phyloP scores from a whole-genome alignment of 2,329 filamentous ascomycete genomes.

The Trichocomaceae sp. region DNA sequence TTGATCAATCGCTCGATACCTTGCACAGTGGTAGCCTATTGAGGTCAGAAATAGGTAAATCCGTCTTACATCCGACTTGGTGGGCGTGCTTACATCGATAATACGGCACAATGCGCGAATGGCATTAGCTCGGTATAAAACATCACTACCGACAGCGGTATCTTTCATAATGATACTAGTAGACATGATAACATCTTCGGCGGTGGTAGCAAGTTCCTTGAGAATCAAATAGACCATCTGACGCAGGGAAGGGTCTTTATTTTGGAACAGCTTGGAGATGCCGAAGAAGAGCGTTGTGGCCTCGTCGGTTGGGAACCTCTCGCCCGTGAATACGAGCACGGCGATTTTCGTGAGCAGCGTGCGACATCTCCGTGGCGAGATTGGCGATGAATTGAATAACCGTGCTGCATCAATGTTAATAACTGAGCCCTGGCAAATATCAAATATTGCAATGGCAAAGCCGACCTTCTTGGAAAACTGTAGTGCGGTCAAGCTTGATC shows the following conservation, averaged over 20 bases:
- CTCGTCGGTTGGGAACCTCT: slow-evolving; percentile 95
- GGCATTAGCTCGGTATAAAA: slow-evolving; percentile 89
- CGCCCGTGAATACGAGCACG: slow-evolving; percentile 90
- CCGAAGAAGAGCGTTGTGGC: slow-evolving; percentile 97
- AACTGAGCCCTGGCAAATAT: slow-evolving; percentile 12
- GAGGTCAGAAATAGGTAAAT: not conserved
- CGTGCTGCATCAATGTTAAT: slow-evolving; percentile 58
- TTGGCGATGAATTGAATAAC: slow-evolving; percentile 94
- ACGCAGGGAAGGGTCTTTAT: slow-evolving; percentile 94
- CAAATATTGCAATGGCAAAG: slow-evolving; percentile 25
- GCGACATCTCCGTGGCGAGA: slow-evolving; percentile 94
- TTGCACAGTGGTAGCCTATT: slow-evolving; percentile 83
- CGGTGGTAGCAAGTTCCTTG: slow-evolving; percentile 92
- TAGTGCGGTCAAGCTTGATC: slow-evolving; percentile 95
- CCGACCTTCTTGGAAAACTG: slow-evolving; percentile 95
- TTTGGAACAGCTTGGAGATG: slow-evolving; percentile 98
- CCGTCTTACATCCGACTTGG: too few relatives aligned
- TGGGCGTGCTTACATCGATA: slow-evolving; percentile 62
- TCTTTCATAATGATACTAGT: slow-evolving; percentile 99
- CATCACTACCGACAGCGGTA: slow-evolving; percentile 88
- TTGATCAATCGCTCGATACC: slow-evolving; percentile 98
- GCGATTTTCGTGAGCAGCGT: slow-evolving; percentile 96
- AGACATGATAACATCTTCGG: slow-evolving; percentile 99
- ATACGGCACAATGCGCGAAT: slow-evolving; percentile 93
- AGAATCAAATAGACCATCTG: slow-evolving; percentile 99